Base-by-base conservation (phyloP, 345 rosid species). In the Salix suchowensis region DNA sequence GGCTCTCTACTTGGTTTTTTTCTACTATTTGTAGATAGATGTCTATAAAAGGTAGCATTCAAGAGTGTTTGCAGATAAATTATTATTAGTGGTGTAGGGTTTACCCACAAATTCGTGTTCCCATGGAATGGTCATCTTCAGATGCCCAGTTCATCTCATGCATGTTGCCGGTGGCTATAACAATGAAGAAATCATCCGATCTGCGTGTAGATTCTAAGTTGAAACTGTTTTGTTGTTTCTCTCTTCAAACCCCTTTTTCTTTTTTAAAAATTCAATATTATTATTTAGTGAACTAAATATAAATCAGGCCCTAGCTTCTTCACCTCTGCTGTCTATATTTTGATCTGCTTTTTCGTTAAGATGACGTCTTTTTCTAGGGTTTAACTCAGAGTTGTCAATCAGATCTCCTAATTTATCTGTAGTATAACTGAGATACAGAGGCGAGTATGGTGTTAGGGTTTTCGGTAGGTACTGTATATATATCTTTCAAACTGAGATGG, bases 271-370 rank as follows among this genome's bases (percentile, higher is more conserved):
- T 55, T 55, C 62, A 4, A 55, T 55, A 9, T 3, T 55, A 9
- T 3, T 58, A n/a, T 3, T 55, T n/a, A 19, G 58, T 6, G 58
- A n/a, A 8, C 62, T n/a, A 2, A n/a, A 24, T 24, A 24, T 24
- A 24, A 24, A 9, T 8, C 9, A n/a, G 62, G 62, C 28, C 62
- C 11, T 10, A 12, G 28, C 26, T 2, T 55, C 26, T 2, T 9
- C 28, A 8, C 13, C 0, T n/a, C 14, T 9, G 11, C 9, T 3
- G 10, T 0, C 4, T 52, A 3, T 3, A 9, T 2, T n/a, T 24
- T 7, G 12, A 42, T 42, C 7, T 55, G 24, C 5, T 13, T 21
- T 21, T n/a, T 8, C 28, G 10, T 23, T n/a, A n/a, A n/a, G 62
- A 8, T 1, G 58, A 5, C 28, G 28, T n/a, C n/a, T 2, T 23